Evolutionary conservation across 345 rosid genomes (phyloP).

Genomic region (Corchorus olitorius): DNA sequence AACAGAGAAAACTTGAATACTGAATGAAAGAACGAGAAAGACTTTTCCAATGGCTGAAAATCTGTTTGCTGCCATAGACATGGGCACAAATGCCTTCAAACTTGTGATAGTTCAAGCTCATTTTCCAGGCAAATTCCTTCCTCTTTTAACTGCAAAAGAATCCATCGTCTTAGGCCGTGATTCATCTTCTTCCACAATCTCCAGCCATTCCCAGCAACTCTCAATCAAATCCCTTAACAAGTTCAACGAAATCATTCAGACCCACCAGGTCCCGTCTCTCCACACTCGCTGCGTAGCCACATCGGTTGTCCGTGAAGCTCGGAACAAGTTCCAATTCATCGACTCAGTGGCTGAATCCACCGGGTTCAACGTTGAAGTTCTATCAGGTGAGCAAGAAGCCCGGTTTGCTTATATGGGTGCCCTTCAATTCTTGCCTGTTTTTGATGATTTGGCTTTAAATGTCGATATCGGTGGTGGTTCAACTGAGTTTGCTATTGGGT

Average conservation of each 20-base stretch:
- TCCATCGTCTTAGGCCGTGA: slow-evolving; percentile 56
- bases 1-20: neutral
- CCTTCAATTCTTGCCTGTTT: slow-evolving; percentile 62
- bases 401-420: slow-evolving; percentile 58
- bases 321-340: slow-evolving; percentile 40
- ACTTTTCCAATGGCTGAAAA: slow-evolving; percentile 25
- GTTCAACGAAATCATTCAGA: slow-evolving; percentile 42
- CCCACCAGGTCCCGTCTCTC: slow-evolving; percentile 30
- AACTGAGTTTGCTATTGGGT: slow-evolving; percentile 65
- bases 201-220: slow-evolving; percentile 40
- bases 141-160: slow-evolving; percentile 47
- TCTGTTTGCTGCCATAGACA: slow-evolving; percentile 62
- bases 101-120: slow-evolving; percentile 57
- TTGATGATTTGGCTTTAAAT: slow-evolving; percentile 47
- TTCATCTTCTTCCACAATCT: slow-evolving; percentile 42
- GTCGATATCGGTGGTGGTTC: slow-evolving; percentile 83
- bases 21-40: neutral
- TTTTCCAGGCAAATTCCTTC: slow-evolving; percentile 51
- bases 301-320: slow-evolving; percentile 57
- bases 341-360: slow-evolving; percentile 34
- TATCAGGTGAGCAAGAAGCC: slow-evolving; percentile 72
- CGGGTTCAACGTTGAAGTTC: slow-evolving; percentile 46
- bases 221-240: slow-evolving; percentile 45
- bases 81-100: slow-evolving; percentile 77
- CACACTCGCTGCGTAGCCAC: slow-evolving; percentile 67